Evolutionary conservation across 208 protist species (phyloP), one percentile per base, ranked within the genome.

Genomic region (Endotrypanum monterogeii): DNA sequence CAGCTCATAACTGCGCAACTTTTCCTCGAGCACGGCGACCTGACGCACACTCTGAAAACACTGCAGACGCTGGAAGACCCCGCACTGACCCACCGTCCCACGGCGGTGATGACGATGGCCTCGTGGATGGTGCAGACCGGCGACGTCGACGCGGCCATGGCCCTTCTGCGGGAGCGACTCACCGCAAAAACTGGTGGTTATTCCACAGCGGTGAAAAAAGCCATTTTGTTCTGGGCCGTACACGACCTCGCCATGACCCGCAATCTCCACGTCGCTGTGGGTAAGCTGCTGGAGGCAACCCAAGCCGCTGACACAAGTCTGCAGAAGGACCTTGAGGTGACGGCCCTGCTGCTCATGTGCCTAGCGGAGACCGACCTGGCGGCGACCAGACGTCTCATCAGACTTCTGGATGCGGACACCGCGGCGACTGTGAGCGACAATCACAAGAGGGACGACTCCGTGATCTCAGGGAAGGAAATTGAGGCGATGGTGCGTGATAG

Each of bases 11-110:
- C 82, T 3, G 88, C 88, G 52, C 89, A 96, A 79, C 80, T 96
- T 50, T 92, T 88, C 73, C 77, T 96, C 23, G 85, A 96, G 52
- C 78, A 93, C 41, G 84, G 89, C 60, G 88, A 96, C 75, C 69
- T 94, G 58, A 62, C 75, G 16, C 57, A 78, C 61, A 89, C 92
- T 32, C 74, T 89, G 25, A 76, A 70, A 55, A 79, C 78, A 11
- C 70, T 96, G 35, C 30, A 71, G 14, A n/a, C 73, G 32, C 66
- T 83, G 54, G 82, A 81, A 1, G 80, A 83, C 54, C 74, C 76
- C 28, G 74, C 82, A 20, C 28, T 93, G 46, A 65, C 71, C 41
- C 50, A 61, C 16, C 80, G 78, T 37, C 89, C 92, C 14, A 73
- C 84, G 35, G 87, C 88, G 0, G 50, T 88, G 0, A 68, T 87